phyloP scores from a whole-genome alignment of 768 basidiomycete genomes.

The Mycena indigotica region DNA sequence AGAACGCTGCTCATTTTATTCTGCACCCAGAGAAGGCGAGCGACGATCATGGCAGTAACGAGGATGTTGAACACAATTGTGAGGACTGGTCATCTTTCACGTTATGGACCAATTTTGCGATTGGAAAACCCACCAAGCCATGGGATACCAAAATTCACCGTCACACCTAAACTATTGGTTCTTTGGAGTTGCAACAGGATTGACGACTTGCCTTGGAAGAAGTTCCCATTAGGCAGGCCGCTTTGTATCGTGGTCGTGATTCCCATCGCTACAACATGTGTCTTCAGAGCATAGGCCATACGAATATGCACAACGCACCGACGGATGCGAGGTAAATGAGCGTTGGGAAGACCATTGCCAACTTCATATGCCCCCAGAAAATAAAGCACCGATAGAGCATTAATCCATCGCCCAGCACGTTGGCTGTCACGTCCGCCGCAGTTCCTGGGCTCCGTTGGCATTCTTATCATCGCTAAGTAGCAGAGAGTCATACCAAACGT shows the following conservation, averaged over 20 bases:
- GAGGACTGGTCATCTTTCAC: no score
- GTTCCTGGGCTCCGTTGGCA: no score
- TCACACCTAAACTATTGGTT: constrained; percentile 26
- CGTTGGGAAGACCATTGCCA: constrained; percentile 17
- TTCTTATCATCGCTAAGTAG: no score
- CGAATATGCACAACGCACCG: constrained; percentile 5
- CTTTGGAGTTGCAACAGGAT: constrained; percentile 20
- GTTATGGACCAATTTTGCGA: neutral
- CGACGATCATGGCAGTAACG: constrained; percentile 33
- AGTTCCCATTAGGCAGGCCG: constrained; percentile 10
- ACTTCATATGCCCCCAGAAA: constrained; percentile 27
- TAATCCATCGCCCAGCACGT: constrained; percentile 36
- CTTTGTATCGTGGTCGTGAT: constrained; percentile 31
- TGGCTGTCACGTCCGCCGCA: constrained; percentile 26
- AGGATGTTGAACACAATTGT: no score
- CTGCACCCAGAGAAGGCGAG: constrained; percentile 30
- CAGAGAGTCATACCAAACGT: no score
- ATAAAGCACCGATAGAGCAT: constrained; percentile 39
- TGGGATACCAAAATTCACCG: constrained; percentile 30
- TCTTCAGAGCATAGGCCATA: neutral
- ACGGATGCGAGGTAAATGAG: constrained; percentile 20
- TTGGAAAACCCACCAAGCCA: constrained; percentile 25
- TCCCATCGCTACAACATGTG: constrained; percentile 25
- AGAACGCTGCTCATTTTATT: constrained; percentile 18
- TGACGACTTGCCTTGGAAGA: neutral